Conservation (phyloP, 2,329 filamentous ascomycete species). For the Cladosporium austrohemisphaericum region DNA sequence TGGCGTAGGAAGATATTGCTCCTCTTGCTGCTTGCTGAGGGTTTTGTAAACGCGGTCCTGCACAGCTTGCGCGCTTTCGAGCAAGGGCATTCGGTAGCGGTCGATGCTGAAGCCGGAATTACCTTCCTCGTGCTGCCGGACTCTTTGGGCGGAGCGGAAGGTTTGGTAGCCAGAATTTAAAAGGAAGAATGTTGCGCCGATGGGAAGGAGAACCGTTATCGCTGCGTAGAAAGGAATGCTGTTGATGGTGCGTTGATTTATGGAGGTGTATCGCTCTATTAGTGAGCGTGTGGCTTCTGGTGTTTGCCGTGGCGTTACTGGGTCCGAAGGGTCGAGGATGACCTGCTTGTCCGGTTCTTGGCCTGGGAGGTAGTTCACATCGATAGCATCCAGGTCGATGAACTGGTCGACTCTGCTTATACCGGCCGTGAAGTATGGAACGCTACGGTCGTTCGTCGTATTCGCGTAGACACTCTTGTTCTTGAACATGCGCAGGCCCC, state of each 20-base stretch:
- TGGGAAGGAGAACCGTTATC: slow-evolving; percentile 64
- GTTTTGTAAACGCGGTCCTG: slow-evolving; percentile 76
- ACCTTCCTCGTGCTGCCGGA: slow-evolving; percentile 63
- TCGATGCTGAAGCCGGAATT: slow-evolving; percentile 63
- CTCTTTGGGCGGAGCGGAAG: slow-evolving; percentile 66
- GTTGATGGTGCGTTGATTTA: slow-evolving; percentile 29
- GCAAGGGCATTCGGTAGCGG: slow-evolving; percentile 70
- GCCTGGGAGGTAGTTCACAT: slow-evolving; percentile 64
- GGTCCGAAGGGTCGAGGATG: slow-evolving; percentile 65
- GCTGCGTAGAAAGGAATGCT: slow-evolving; percentile 60
- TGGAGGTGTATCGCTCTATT: slow-evolving; percentile 18
- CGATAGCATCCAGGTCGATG: slow-evolving; percentile 61
- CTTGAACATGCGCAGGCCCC: slow-evolving; percentile 70
- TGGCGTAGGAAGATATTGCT: slow-evolving; percentile 61
- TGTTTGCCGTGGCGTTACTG: slow-evolving; percentile 48
- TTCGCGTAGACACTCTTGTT: slow-evolving; percentile 79
- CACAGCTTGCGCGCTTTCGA: slow-evolving; percentile 69
- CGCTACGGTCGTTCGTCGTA: slow-evolving; percentile 78
- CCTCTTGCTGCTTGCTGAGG: slow-evolving; percentile 61
- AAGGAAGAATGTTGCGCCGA: slow-evolving; percentile 67
- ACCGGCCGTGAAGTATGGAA: slow-evolving; percentile 76
- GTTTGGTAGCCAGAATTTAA: slow-evolving; percentile 73
- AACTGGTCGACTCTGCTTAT: slow-evolving; percentile 78
- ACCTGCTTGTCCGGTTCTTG: slow-evolving; percentile 68
- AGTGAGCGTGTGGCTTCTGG: slow-evolving; percentile 18